phyloP scores from a whole-genome alignment of 495 filamentous ascomycete species.

The Articulospora tetracladia region DNA sequence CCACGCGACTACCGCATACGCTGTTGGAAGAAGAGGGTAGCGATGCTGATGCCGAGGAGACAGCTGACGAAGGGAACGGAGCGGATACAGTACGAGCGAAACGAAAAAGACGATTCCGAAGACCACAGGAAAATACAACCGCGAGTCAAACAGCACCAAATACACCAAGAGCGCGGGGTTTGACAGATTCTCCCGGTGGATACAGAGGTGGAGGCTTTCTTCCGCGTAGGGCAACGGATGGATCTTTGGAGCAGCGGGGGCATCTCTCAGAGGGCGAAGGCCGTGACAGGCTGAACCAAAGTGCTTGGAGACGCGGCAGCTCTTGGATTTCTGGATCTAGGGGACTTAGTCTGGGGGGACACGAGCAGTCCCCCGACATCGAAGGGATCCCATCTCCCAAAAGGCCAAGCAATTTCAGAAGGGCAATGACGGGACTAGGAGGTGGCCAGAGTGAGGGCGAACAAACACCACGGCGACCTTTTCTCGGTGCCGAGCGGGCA shows the following conservation, averaged over 20 bases:
- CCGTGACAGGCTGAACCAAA: slow-evolving; percentile 62
- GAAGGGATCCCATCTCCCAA: slow-evolving; percentile 46
- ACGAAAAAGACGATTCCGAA: slow-evolving; percentile 52
- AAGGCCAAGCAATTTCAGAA: slow-evolving; percentile 67
- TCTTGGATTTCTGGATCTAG: slow-evolving; percentile 53
- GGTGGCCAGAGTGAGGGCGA: slow-evolving; percentile 50
- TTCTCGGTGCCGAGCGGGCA: slow-evolving; percentile 58
- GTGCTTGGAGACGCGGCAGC: slow-evolving; percentile 51
- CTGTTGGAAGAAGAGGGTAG: slow-evolving; percentile 56
- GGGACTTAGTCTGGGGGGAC: slow-evolving; percentile 33
- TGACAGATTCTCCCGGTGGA: slow-evolving; percentile 44
- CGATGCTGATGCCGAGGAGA: slow-evolving; percentile 76
- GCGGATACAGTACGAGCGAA: slow-evolving; percentile 39
- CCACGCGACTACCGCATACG: slow-evolving; percentile 39
- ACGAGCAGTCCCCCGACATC: slow-evolving; percentile 22
- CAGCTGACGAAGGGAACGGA: slow-evolving; percentile 47
- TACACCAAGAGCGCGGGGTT: slow-evolving; percentile 53
- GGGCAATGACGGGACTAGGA: slow-evolving; percentile 64
- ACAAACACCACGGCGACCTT: slow-evolving; percentile 42
- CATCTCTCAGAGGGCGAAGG: slow-evolving; percentile 89
- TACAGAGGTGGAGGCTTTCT: slow-evolving; percentile 50
- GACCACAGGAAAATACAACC: slow-evolving; percentile 22
- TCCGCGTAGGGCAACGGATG: slow-evolving; percentile 65
- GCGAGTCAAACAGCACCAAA: slow-evolving; percentile 53
- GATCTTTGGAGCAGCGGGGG: slow-evolving; percentile 58